A percentile compares a stretch with the other conserved stretches of the same genome.
Evolutionary conservation across 2,329 filamentous ascomycete genomes (phyloP).

Genomic region (Immersiporthe knoxdaviesiana): DNA sequence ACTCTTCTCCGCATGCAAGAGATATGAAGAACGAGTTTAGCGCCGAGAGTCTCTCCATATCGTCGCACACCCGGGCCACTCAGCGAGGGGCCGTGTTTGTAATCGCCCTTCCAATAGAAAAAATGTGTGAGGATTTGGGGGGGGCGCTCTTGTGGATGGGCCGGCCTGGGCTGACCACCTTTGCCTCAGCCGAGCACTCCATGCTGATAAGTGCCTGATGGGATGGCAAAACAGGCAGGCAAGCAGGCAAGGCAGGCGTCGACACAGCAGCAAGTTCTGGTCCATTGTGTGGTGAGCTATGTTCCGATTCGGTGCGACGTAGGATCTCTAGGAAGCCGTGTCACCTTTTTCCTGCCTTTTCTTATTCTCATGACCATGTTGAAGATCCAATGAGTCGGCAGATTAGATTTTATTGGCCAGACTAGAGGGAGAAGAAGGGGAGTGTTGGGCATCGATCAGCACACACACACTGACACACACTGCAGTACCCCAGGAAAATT

Average conservation of each 20-base stretch:
- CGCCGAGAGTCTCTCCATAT: background rate
- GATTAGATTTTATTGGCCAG: background rate
- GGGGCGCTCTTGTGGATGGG: background rate
- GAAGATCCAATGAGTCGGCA: background rate
- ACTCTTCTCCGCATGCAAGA: background rate
- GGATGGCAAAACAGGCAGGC: background rate
- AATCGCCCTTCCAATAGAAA: background rate
- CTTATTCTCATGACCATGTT: background rate
- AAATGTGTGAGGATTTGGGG: background rate
- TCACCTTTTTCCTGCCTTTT: background rate
- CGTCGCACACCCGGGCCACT: background rate
- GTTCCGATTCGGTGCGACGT: background rate
- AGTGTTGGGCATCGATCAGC: background rate
- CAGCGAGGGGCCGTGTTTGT: background rate
- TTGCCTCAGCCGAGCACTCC: background rate
- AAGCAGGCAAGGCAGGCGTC: background rate
- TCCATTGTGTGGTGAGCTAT: background rate
- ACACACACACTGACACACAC: background rate
- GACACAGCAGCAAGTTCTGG: background rate
- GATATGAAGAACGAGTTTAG: background rate
- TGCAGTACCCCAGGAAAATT: background rate
- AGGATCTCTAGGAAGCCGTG: background rate
- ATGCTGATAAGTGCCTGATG: constrained; percentile 1
- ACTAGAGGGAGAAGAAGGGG: background rate
- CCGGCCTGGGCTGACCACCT: constrained; percentile 6